Percentiles rank a stretch among this genome's conserved stretches.
Conservation (phyloP, 495 filamentous ascomycete genomes). For the Xylaria cubensis region DNA sequence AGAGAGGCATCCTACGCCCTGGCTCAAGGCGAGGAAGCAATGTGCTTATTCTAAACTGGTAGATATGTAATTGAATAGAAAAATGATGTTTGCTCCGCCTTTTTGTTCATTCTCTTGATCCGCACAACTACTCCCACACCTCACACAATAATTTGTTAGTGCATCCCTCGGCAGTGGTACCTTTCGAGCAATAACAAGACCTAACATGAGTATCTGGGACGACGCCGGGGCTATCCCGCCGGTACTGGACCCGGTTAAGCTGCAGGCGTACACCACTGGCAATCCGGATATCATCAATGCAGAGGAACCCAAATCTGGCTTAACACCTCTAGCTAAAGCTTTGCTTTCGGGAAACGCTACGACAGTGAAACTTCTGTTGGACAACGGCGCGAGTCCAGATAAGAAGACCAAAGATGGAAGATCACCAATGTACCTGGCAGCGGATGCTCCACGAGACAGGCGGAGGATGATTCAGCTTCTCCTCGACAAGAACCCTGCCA, state of each 20-base stretch:
- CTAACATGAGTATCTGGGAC: conserved; percentile 29
- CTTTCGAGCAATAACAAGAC: background rate
- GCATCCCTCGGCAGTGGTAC: background rate
- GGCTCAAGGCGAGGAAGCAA: background rate
- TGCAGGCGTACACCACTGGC: conserved; percentile 12
- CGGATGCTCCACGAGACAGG: conserved; percentile 19
- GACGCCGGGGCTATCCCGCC: conserved; percentile 31
- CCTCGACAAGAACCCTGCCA: conserved; percentile 22
- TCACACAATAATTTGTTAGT: background rate
- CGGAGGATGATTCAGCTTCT: conserved; percentile 27
- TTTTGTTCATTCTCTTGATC: background rate
- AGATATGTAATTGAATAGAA: conserved; percentile 12
- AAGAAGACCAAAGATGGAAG: conserved; percentile 28
- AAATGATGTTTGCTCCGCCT: background rate
- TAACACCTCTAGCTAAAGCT: conserved; percentile 27
- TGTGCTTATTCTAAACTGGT: background rate
- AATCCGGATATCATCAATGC: conserved; percentile 25
- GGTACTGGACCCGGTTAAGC: conserved; percentile 17
- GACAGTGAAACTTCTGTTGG: conserved; percentile 26
- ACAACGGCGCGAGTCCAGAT: conserved; percentile 29
- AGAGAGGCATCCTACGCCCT: background rate
- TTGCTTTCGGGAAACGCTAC: conserved; percentile 25
- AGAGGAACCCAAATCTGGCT: conserved; percentile 18
- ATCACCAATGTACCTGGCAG: conserved; percentile 28
- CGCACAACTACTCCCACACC: background rate